Evolutionary conservation across 31 red algal species (phyloP), one percentile per base, ranked within the genome.

Genomic region (Bonnemaisonia californica): DNA sequence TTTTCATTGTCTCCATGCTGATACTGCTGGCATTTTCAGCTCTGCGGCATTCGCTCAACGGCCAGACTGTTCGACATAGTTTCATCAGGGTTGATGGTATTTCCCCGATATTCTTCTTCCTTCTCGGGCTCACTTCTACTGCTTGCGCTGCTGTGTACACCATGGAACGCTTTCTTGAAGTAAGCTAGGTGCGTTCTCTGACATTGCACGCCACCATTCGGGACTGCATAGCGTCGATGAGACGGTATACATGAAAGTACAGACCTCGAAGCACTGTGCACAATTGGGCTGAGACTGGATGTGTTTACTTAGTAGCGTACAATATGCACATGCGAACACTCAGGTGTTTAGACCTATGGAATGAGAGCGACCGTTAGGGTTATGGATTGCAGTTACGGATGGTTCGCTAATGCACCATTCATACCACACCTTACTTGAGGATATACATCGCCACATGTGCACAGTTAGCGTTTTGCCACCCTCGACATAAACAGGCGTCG

Each of bases 361-460:
- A 75, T 94, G 76, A 11, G 84, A 89, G 13, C 85, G 79, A 30
- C 92, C 92, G 40, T 67, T 83, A 29, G 86, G 80, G 34, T 94
- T 94, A 60, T 94, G 92, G 39, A 94, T 87, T 45, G 85, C 68
- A 26, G 81, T 94, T 8, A 85, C 81, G 21, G 79, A 55, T 5
- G 84, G 92, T 32, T 84, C 80, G 21, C 65, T 83, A 7, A 89
- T 60, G 41, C 84, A 80, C 92, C 92, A 94, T 33, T 94, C 92
- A 66, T 94, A 94, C 92, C 92, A 94, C 1, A 94, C 92, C 18
- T 64, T 85, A 18, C 58, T 36, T 30, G 42, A 27, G 28, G 76
- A 81, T 31, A 85, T 71, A 18, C 85, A 84, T 54, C 92, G 63
- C 92, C 92, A 94, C 54, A 94, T 62, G 54, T 89, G 85, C 23